These are phyloP conservation scores for Brettanomyces bruxellensis DNA, from an alignment of 805 yeast species.

Conservation along the genomic window DNA sequence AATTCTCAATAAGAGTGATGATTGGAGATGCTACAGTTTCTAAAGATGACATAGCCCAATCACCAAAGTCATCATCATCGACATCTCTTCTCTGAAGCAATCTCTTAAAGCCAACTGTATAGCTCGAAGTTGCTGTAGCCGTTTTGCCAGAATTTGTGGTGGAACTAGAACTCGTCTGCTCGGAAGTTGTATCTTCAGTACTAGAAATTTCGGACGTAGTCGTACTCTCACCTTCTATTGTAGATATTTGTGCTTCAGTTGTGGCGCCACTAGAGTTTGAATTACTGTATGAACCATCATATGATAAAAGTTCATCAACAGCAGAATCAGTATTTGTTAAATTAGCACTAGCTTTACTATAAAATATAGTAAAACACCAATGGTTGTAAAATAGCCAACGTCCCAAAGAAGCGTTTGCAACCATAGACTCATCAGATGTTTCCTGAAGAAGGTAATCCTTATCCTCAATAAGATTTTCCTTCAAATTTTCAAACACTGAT, in stretches of 20 bases:
- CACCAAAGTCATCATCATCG: background rate
- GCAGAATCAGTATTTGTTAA: background rate
- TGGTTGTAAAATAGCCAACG: background rate
- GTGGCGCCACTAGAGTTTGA: background rate
- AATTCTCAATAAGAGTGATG: too few relatives aligned
- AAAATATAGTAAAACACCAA: background rate
- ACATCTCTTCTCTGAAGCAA: background rate
- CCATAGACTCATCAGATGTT: background rate
- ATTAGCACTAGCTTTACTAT: background rate
- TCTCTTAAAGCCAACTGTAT: background rate
- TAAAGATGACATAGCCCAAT: background rate
- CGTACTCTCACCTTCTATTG: too few relatives aligned
- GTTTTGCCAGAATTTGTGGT: background rate
- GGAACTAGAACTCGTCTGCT: background rate
- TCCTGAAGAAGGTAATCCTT: background rate
- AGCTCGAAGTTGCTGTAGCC: background rate
- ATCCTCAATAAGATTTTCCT: background rate
- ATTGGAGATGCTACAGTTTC: background rate
- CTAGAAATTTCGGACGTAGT: background rate
- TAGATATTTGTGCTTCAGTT: too few relatives aligned
- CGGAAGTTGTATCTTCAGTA: background rate
- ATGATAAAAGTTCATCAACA: background rate
- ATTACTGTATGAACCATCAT: background rate
- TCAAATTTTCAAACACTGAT: background rate
- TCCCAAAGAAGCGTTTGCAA: background rate